Percentiles rank a stretch among this genome's conserved stretches.
These are phyloP conservation scores for Eutrema heterophyllum DNA, from an alignment of 345 rosid species.

Conservation along the genomic window DNA sequence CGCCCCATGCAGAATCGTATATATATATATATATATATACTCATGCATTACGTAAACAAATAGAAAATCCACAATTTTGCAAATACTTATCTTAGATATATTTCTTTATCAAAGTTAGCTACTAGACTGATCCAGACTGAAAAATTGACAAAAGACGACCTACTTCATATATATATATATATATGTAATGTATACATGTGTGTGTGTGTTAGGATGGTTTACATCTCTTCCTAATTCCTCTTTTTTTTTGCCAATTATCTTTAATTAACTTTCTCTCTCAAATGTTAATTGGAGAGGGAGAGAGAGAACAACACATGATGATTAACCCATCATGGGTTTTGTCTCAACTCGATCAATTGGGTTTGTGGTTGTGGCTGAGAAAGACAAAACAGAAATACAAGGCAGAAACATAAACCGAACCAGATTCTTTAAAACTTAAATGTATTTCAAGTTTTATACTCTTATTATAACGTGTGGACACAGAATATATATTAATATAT, in stretches of 20 bases:
- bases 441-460: background rate
- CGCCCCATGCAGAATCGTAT: background rate
- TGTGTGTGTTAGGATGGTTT: constrained; percentile 24
- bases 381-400: constrained; percentile 24
- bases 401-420: constrained; percentile 10
- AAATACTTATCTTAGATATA: too few relatives aligned
- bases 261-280: background rate
- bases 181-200: too few relatives aligned
- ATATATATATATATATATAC: background rate
- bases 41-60: too few relatives aligned
- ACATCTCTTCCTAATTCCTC: background rate
- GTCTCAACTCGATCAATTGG: constrained; percentile 31
- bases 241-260: background rate
- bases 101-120: too few relatives aligned
- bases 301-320: constrained; percentile 26
- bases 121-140: too few relatives aligned
- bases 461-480: background rate
- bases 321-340: constrained; percentile 56
- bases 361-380: constrained; percentile 21
- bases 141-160: too few relatives aligned
- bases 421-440: background rate
- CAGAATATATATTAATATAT: background rate
- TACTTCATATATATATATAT: too few relatives aligned
- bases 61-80: too few relatives aligned
- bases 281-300: background rate